A percentile compares a stretch with the other conserved stretches of the same genome.
phyloP scores from a whole-genome alignment of 2,329 filamentous ascomycete species.

The Alternaria longipes region DNA sequence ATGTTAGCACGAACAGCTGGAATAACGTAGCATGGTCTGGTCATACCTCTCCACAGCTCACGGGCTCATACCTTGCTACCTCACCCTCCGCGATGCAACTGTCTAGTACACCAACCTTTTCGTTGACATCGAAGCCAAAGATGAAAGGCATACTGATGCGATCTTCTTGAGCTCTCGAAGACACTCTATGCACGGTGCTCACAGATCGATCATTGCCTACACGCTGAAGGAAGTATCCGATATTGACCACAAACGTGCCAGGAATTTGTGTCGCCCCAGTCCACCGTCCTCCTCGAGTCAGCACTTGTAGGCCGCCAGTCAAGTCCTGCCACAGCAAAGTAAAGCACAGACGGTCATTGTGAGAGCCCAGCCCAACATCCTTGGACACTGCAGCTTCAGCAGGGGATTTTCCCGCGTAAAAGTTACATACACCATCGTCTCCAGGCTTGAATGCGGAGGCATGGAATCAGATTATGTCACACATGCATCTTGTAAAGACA shows the following conservation, averaged over 20 bases:
- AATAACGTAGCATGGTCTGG: too few species aligned
- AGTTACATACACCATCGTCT: background rate
- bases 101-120: background rate
- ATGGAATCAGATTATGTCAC: too few species aligned
- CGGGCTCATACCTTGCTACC: background rate
- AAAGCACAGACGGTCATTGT: too few species aligned
- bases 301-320: background rate
- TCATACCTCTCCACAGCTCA: background rate
- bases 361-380: too few species aligned
- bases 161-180: background rate
- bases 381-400: too few species aligned
- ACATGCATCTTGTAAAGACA: too few species aligned
- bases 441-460: too few species aligned
- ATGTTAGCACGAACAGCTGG: too few species aligned
- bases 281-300: background rate
- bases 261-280: background rate
- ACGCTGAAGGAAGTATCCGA: background rate
- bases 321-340: background rate
- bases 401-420: background rate
- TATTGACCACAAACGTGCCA: background rate
- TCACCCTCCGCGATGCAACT: background rate
- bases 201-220: background rate
- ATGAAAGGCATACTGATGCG: background rate
- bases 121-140: background rate
- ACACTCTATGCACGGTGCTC: background rate